Evolutionary conservation across 2,329 filamentous ascomycete genomes (phyloP), one percentile per base, ranked within the genome.

Genomic region (Aspergillus jensenii): DNA sequence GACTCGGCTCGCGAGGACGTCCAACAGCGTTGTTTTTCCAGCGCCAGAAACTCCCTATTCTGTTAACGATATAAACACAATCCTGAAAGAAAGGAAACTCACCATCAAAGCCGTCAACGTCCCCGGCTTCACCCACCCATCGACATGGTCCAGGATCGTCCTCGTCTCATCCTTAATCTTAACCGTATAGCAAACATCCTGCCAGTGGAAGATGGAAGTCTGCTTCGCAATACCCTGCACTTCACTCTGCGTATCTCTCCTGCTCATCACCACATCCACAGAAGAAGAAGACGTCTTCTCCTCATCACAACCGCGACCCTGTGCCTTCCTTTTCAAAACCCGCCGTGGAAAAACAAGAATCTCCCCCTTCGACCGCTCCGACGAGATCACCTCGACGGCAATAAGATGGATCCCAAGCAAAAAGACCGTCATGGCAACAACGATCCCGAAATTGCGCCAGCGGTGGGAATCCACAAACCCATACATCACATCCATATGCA

Each of bases 91-190:
- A 27, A 9, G 3, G 25, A 3, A 8, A 31, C 8, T 9, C 9
- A 31, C 27, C 92, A 96, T 96, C 3, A 96, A 81, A 37, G 91
- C 92, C 11, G 92, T 96, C 52, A 96, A 74, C 14, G 91, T 96
- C 58, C 93, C 93, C 2, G 93, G 93, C 75, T 96, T 95, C 59
- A 97, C 91, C 90, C 91, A 96, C 31, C 93, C 93, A 69, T 96
- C 90, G 14, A 96, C 90, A 62, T 95, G 81, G 67, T 96, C 88
- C 59, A 97, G 79, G 67, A 97, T 90, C 44, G 88, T 86, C 15
- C 91, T 84, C 1, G 81, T 77, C 66, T 93, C 85, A 11, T 81
- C 81, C 79, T 96, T 96, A 76, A 96, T 91, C 67, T 86, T 85
- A 71, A 91, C 88, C 59, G 91, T 87, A 66, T 90, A 96, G 76